Evolutionary conservation across 2,329 filamentous ascomycete genomes (phyloP), one percentile per base, ranked within the genome.

Genomic region (Rhytidhysteron rufulum): DNA sequence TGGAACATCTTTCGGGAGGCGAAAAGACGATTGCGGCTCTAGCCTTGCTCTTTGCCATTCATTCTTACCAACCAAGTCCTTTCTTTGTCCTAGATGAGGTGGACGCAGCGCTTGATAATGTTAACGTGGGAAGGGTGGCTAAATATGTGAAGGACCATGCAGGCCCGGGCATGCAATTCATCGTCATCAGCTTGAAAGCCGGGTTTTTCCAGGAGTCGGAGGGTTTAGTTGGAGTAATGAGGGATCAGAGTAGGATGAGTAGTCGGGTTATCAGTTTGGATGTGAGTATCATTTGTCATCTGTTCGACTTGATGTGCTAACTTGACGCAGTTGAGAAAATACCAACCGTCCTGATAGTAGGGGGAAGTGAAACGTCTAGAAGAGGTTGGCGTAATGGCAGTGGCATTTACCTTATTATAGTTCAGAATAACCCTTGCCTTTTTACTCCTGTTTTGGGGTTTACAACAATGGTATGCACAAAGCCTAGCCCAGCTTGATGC

Each of bases 11-110:
- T 8, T 95, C 88, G 1, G 93, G 93, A 56, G 93, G 93, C 41
- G 93, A 98, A 70, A 98, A 98, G 75, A 98, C 93, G 0, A 98
- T 98, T 84, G 93, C 93, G 2, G 93, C 93, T 11, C 74, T 98
- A 29, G 93, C 93, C n/a, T 76, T 98, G 30, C 78, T 98, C 4
- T 98, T 98, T 63, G 93, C 93, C 17, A 90, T 98, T 41, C 93
- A 98, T 72, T 90, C 85, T 44, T 98, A 91, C 71, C 90, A 96
- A 62, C 91, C 93, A 0, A 88, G 82, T 44, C 93, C 94, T 0
- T 98, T 98, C 73, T 98, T 98, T 65, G 93, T 98, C 24, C 80
- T 98, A 6, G 93, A 98, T 62, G 93, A 98, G 69, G 91, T 98
- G 11, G 93, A 98, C 62, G 94, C 93, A 8, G 94, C 93, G 30